Conservation (phyloP, 2,329 filamentous ascomycete species). For the Ophiostoma sp. region DNA sequence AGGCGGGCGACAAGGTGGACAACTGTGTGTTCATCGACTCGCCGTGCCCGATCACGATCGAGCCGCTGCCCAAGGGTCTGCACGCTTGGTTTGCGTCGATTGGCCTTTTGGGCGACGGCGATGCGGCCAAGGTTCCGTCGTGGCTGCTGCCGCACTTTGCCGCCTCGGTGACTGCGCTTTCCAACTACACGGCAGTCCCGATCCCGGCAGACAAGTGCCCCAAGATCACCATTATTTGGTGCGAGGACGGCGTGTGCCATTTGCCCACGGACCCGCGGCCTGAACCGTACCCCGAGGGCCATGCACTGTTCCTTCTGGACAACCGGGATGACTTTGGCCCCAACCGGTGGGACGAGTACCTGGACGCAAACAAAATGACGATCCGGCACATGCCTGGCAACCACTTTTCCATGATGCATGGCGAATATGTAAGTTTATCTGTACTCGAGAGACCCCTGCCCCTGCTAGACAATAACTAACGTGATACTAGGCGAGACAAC, state of each 20-base stretch:
- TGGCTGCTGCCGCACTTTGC: constrained; percentile 72
- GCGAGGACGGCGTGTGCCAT: constrained; percentile 67
- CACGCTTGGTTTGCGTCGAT: constrained; percentile 69
- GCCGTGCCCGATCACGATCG: constrained; percentile 61
- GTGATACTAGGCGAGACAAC: constrained; percentile 35
- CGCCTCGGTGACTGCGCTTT: constrained; percentile 61
- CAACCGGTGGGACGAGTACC: constrained; percentile 64
- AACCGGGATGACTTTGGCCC: constrained; percentile 66
- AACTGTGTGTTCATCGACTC: constrained; percentile 61
- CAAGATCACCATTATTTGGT: constrained; percentile 63
- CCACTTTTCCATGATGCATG: constrained; percentile 74
- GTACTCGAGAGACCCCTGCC: not conserved
- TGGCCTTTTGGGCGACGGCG: constrained; percentile 60
- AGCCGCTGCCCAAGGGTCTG: constrained; percentile 58
- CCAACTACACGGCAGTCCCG: constrained; percentile 61
- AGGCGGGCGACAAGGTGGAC: constrained; percentile 53
- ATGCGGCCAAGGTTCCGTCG: constrained; percentile 57
- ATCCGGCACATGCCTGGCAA: constrained; percentile 65
- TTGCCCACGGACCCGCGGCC: constrained; percentile 60
- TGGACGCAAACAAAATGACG: constrained; percentile 56
- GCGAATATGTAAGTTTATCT: constrained; percentile 32
- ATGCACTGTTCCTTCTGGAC: constrained; percentile 65
- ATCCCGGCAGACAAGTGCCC: constrained; percentile 56
- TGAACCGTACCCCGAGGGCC: constrained; percentile 54
- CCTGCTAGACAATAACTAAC: constrained; percentile 26